Percentiles rank a stretch among this genome's conserved stretches.
phyloP scores from a whole-genome alignment of 1,284 basidiomycete genomes.

The Heterobasidion irregulare region DNA sequence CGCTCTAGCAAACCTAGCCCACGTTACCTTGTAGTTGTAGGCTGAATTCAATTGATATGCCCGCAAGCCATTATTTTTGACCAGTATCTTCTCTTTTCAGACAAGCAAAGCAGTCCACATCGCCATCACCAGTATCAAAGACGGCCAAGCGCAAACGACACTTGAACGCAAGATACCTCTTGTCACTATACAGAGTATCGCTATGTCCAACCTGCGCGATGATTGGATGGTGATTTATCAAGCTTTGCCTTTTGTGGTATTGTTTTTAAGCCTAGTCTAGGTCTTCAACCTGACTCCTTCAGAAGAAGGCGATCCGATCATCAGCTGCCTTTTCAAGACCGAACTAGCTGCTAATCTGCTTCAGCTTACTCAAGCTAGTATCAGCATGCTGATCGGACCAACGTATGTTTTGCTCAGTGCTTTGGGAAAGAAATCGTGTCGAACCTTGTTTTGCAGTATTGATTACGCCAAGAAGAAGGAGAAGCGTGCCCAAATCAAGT shows the following conservation, averaged over 20 bases:
- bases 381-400: conserved; percentile 70
- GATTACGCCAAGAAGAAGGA: conserved; percentile 97
- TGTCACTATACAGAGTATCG: conserved; percentile 78
- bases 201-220: conserved; percentile 85
- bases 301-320: conserved; percentile 94
- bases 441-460: conserved; percentile 38
- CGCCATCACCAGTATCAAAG: conserved; percentile 61
- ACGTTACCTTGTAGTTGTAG: conserved; percentile 83
- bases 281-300: conserved; percentile 66
- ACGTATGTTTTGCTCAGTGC: conserved; percentile 44
- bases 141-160: conserved; percentile 53
- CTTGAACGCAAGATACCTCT: conserved; percentile 89
- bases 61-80: not conserved
- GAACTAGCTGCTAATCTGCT: conserved; percentile 84
- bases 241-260: not conserved
- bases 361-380: conserved; percentile 72
- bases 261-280: conserved; percentile 21
- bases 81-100: conserved; percentile 29
- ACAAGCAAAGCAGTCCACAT: conserved; percentile 89
- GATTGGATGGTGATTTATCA: conserved; percentile 78
- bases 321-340: conserved; percentile 94
- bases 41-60: conserved; percentile 22
- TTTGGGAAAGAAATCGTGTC: not conserved
- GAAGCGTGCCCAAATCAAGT: conserved; percentile 85
- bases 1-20: conserved; percentile 92